Evolutionary conservation across 164 flowering plant genomes (phyloP).

Genomic region (Annona squamosa): DNA sequence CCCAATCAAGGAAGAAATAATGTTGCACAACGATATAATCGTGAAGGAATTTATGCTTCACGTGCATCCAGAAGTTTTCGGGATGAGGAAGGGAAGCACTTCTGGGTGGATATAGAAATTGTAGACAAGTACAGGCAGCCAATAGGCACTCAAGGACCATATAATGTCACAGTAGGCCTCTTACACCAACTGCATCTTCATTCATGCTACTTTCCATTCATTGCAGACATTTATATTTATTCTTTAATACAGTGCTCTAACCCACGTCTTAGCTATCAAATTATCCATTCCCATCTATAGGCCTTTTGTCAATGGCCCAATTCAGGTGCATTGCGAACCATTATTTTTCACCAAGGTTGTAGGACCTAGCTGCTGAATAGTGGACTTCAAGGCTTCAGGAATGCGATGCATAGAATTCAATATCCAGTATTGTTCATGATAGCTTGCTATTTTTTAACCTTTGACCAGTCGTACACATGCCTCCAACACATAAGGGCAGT

Average conservation of each 20-base stretch:
- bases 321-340: too few species aligned
- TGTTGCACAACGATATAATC: slow-evolving; percentile 52
- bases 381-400: too few species aligned
- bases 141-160: slow-evolving; percentile 84
- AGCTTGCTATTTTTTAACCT: too few species aligned
- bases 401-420: too few species aligned
- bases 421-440: too few species aligned
- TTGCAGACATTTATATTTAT: too few species aligned
- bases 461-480: neutral
- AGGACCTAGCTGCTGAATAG: too few species aligned
- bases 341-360: too few species aligned
- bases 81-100: slow-evolving; percentile 94
- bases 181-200: neutral
- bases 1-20: slow-evolving; percentile 82
- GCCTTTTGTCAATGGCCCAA: too few species aligned
- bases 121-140: slow-evolving; percentile 73
- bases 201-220: neutral
- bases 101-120: slow-evolving; percentile 95
- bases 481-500: neutral
- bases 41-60: slow-evolving; percentile 68
- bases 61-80: slow-evolving; percentile 85
- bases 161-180: slow-evolving; percentile 82
- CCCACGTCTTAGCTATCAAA: too few species aligned
- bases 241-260: too few species aligned
- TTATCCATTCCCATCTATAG: too few species aligned